phyloP scores from a whole-genome alignment of 2,329 filamentous ascomycete genomes.

The Xylariaceae sp. region DNA sequence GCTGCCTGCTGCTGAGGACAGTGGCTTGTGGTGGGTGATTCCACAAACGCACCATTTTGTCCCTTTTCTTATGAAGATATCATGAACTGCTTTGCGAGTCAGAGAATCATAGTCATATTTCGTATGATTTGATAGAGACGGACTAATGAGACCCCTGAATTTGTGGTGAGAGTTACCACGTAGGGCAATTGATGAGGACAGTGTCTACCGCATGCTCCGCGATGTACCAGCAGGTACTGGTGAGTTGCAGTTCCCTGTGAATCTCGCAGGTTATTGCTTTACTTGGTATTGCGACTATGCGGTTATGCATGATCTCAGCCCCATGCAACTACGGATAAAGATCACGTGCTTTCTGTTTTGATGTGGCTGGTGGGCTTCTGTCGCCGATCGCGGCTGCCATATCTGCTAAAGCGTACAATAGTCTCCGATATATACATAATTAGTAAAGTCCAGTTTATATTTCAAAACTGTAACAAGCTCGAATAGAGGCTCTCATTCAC shows the following conservation, averaged over 20 bases:
- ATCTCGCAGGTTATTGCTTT: no score
- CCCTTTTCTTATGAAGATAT: constrained; percentile 2
- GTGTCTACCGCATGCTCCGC: neutral
- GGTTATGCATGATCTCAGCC: neutral
- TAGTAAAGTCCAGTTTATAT: no score
- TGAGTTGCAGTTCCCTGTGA: no score
- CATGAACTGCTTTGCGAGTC: constrained; percentile 20
- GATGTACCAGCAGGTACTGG: no score
- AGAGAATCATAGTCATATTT: constrained; percentile 23
- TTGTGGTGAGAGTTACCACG: neutral
- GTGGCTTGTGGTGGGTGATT: constrained; percentile 1
- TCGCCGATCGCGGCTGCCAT: neutral
- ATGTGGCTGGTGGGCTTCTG: neutral
- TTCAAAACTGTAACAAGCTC: no score
- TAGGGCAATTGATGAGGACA: neutral
- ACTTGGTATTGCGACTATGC: neutral
- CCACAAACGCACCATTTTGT: constrained; percentile 7
- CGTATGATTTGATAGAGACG: constrained; percentile 9
- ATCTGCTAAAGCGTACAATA: no score
- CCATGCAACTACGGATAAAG: neutral
- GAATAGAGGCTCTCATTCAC: no score
- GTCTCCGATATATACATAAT: no score
- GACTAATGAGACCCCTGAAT: neutral
- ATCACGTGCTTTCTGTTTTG: neutral
- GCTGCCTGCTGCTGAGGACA: constrained; percentile 8